phyloP scores from a whole-genome alignment of 306 rosid genomes.

The Lagenaria siceraria region DNA sequence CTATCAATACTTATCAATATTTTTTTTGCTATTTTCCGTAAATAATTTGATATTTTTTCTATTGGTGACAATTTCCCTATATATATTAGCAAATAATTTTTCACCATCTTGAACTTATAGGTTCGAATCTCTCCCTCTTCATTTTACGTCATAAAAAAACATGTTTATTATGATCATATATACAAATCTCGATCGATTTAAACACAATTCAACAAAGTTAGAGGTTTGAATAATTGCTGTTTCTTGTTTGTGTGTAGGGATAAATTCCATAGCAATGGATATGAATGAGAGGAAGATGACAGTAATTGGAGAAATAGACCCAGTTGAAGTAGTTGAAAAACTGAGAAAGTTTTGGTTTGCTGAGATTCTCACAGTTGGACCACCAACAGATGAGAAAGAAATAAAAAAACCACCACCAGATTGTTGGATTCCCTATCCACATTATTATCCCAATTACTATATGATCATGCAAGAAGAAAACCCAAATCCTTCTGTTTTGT shows the following conservation, averaged over 20 bases:
- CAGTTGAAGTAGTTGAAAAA: slow-evolving; percentile 42
- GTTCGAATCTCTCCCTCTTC: too few species aligned
- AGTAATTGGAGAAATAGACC: slow-evolving; percentile 55
- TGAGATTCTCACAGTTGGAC: slow-evolving; percentile 74
- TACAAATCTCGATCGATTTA: too few species aligned
- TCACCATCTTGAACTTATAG: too few species aligned
- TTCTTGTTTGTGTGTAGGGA: slow-evolving; percentile 23
- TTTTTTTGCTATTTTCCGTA: too few species aligned
- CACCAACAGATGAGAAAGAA: slow-evolving; percentile 26
- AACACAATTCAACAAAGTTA: too few species aligned
- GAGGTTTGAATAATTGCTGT: too few species aligned
- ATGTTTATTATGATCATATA: too few species aligned
- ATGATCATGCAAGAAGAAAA: neutral
- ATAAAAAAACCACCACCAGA: neutral
- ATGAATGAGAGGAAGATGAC: slow-evolving; percentile 71
- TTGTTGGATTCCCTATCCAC: neutral
- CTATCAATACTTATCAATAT: too few species aligned
- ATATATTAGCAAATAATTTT: too few species aligned
- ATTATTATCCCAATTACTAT: slow-evolving; percentile 5
- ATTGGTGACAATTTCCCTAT: too few species aligned
- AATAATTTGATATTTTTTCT: too few species aligned
- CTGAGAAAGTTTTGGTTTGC: slow-evolving; percentile 56
- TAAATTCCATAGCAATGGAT: slow-evolving; percentile 63
- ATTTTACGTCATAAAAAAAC: too few species aligned
- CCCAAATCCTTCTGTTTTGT: slow-evolving; percentile 54